Evolutionary conservation across 192 early-diverging fungal genomes (phyloP).

Genomic region (Thoreauomyces humboldtii): DNA sequence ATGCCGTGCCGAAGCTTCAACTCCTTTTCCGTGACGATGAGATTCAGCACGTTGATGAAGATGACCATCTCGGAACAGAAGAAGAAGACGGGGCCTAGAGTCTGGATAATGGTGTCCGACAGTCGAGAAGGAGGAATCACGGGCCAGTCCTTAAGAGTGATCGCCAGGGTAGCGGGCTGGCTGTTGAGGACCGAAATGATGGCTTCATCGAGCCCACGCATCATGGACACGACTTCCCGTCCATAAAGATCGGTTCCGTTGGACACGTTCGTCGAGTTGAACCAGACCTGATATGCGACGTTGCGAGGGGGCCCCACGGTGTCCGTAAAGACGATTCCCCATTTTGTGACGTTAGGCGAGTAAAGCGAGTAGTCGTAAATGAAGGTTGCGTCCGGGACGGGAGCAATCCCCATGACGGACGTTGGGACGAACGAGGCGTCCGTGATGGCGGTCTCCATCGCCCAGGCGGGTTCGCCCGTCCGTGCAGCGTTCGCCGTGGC

Average conservation of each 20-base stretch:
- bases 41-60: conserved; percentile 64
- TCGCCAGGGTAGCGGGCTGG: conserved; percentile 36
- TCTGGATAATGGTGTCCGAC: conserved; percentile 60
- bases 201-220: conserved; percentile 70
- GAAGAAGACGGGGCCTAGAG: conserved; percentile 54
- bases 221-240: conserved; percentile 54
- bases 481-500: conserved; percentile 37
- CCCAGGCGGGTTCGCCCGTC: conserved; percentile 31
- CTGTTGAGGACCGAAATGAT: conserved; percentile 37
- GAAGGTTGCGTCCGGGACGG: conserved; percentile 52
- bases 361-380: conserved; percentile 69
- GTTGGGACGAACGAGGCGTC: conserved; percentile 22
- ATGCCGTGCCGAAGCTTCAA: conserved; percentile 65
- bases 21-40: conserved; percentile 75
- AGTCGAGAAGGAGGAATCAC: conserved; percentile 49
- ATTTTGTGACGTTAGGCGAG: conserved; percentile 66
- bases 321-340: conserved; percentile 44
- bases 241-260: conserved; percentile 67
- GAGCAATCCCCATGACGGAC: conserved; percentile 47
- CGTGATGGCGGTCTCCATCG: conserved; percentile 30
- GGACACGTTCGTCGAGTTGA: conserved; percentile 56
- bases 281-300: conserved; percentile 74
- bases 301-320: conserved; percentile 44
- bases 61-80: conserved; percentile 61
- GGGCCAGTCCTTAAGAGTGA: conserved; percentile 69